Conservation (phyloP, 2,329 filamentous ascomycete genomes). For the Lasiodiplodia hormozganensis region DNA sequence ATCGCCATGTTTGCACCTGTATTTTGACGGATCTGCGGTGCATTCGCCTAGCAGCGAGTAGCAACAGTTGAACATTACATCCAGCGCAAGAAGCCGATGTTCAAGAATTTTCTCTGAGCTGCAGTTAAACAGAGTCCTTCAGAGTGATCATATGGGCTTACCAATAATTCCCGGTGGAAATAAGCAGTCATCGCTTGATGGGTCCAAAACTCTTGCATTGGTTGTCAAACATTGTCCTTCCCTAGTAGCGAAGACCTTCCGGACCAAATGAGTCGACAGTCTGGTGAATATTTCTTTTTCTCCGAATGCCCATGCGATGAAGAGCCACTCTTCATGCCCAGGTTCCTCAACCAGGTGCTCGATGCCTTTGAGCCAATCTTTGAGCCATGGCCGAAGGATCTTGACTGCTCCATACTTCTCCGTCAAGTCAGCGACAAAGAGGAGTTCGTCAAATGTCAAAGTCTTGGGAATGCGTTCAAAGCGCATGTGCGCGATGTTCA, state of each 20-base stretch:
- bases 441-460: neutral
- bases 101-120: neutral
- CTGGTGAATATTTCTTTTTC: neutral
- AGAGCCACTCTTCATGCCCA: constrained; percentile 21
- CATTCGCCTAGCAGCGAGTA: no score
- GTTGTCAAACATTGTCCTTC: neutral
- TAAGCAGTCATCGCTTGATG: neutral
- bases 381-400: constrained; percentile 15
- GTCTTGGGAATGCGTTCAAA: constrained; percentile 1
- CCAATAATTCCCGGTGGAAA: neutral
- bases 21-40: no score
- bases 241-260: neutral
- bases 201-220: neutral
- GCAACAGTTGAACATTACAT: neutral
- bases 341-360: neutral
- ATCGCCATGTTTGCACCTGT: no score
- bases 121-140: no score
- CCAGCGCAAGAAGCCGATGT: neutral
- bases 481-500: constrained; percentile 28
- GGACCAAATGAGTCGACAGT: neutral
- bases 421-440: constrained; percentile 4
- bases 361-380: neutral
- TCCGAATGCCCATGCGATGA: constrained; percentile 15
- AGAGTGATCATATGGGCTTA: no score
- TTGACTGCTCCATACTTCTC: constrained; percentile 24